Evolutionary conservation across 2,329 filamentous ascomycete species (phyloP).

Genomic region (Colletotrichum truncatum): DNA sequence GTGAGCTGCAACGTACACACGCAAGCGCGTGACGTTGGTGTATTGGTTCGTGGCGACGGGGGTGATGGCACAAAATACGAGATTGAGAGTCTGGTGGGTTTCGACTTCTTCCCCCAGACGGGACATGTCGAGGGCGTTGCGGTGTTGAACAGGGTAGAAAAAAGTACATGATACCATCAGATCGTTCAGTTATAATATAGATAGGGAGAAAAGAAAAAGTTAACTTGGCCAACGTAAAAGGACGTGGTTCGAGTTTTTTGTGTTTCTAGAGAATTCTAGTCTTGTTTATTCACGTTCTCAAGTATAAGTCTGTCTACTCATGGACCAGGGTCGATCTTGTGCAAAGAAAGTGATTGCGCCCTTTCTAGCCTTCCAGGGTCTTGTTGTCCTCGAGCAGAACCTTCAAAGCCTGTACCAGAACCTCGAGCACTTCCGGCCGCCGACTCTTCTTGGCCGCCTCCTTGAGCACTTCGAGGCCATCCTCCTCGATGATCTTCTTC

Average conservation of each 20-base stretch:
- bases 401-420: slow-evolving; percentile 79
- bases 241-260: neutral
- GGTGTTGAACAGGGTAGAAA: slow-evolving; percentile 67
- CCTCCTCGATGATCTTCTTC: slow-evolving; percentile 67
- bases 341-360: neutral
- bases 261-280: neutral
- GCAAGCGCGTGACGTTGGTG: slow-evolving; percentile 91
- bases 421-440: slow-evolving; percentile 74
- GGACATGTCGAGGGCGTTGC: slow-evolving; percentile 76
- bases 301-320: slow-evolving; percentile 18
- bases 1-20: slow-evolving; percentile 99
- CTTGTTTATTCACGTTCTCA: neutral
- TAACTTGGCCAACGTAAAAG: neutral
- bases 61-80: slow-evolving; percentile 66
- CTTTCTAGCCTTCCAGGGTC: slow-evolving; percentile 21
- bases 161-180: slow-evolving; percentile 19
- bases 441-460: slow-evolving; percentile 74
- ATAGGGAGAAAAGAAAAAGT: slow-evolving; percentile 1
- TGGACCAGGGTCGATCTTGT: slow-evolving; percentile 9
- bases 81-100: slow-evolving; percentile 90
- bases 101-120: slow-evolving; percentile 97
- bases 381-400: slow-evolving; percentile 58
- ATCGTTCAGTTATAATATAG: neutral
- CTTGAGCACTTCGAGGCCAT: slow-evolving; percentile 75
- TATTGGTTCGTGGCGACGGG: slow-evolving; percentile 76